Conservation (phyloP, 257 asterid species). For the Oldenlandia corymbosa region DNA sequence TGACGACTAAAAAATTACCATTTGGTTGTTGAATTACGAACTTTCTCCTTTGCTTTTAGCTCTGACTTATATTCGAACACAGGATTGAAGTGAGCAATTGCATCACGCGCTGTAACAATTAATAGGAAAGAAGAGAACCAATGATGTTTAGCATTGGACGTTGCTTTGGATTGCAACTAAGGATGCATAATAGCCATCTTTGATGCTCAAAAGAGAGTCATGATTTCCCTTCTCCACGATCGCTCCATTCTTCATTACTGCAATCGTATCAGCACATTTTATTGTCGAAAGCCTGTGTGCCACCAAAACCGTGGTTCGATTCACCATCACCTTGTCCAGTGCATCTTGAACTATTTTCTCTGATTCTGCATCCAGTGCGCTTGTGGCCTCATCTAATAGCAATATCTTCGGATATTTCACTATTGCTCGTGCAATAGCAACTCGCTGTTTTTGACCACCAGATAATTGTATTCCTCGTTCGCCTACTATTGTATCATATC, state of each 20-base stretch:
- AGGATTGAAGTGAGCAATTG: too few relatives aligned
- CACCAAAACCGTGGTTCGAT: constrained; percentile 72
- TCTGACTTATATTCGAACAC: too few relatives aligned
- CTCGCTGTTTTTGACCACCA: constrained; percentile 89
- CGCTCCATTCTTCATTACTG: constrained; percentile 74
- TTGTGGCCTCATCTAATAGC: constrained; percentile 82
- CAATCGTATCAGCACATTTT: constrained; percentile 67
- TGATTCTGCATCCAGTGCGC: constrained; percentile 80
- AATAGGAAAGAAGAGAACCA: too few relatives aligned
- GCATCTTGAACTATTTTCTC: constrained; percentile 85
- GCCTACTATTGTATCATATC: constrained; percentile 80
- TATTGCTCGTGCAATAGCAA: constrained; percentile 85
- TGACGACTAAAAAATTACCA: too few relatives aligned
- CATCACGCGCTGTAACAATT: too few relatives aligned
- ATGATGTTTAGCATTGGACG: constrained; percentile 24
- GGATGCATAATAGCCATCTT: constrained; percentile 66
- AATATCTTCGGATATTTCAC: constrained; percentile 65
- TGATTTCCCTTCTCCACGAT: constrained; percentile 84
- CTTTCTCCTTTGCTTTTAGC: too few relatives aligned
- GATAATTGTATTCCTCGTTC: constrained; percentile 79
- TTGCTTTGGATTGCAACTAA: constrained; percentile 59
- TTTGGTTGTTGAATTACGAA: too few relatives aligned
- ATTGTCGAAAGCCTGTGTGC: constrained; percentile 83
- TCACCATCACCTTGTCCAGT: constrained; percentile 60
- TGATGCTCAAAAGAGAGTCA: constrained; percentile 47